Conservation (phyloP, 2,329 filamentous ascomycete genomes). For the Colletotrichum liaoningense region DNA sequence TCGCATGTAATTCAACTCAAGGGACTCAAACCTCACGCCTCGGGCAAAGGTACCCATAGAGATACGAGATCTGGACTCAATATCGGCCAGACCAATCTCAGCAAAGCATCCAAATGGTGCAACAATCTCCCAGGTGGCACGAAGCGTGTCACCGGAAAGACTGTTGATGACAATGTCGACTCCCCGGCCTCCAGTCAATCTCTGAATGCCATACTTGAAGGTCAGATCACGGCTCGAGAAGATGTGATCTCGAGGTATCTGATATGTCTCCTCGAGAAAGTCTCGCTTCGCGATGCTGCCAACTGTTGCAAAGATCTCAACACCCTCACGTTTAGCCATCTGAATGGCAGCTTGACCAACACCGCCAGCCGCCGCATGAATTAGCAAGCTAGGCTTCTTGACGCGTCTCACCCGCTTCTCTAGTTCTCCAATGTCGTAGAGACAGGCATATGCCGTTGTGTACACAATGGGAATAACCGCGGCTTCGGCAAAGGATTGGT, state of each 20-base stretch:
- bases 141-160: conserved; percentile 39
- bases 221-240: conserved; percentile 43
- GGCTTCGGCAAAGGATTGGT: conserved; percentile 48
- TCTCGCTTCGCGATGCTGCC: conserved; percentile 48
- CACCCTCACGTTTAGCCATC: conserved; percentile 49
- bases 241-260: conserved; percentile 48
- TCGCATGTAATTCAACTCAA: conserved; percentile 21
- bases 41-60: conserved; percentile 4
- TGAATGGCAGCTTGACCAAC: conserved; percentile 53
- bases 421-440: conserved; percentile 46
- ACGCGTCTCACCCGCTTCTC: conserved; percentile 39
- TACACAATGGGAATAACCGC: conserved; percentile 49
- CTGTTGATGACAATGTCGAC: conserved; percentile 46
- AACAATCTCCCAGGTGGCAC: conserved; percentile 42
- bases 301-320: conserved; percentile 56
- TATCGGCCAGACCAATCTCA: conserved; percentile 35
- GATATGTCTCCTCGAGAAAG: conserved; percentile 50
- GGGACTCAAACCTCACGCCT: conserved; percentile 19
- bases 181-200: conserved; percentile 43
- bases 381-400: conserved; percentile 43
- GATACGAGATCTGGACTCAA: not conserved
- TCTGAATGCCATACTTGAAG: conserved; percentile 39
- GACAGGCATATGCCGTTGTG: conserved; percentile 45
- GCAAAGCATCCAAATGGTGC: conserved; percentile 46
- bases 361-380: conserved; percentile 51